These are phyloP conservation scores for Fusarium praegraminearum DNA, from an alignment of 2,329 filamentous ascomycete species.

Conservation along the genomic window DNA sequence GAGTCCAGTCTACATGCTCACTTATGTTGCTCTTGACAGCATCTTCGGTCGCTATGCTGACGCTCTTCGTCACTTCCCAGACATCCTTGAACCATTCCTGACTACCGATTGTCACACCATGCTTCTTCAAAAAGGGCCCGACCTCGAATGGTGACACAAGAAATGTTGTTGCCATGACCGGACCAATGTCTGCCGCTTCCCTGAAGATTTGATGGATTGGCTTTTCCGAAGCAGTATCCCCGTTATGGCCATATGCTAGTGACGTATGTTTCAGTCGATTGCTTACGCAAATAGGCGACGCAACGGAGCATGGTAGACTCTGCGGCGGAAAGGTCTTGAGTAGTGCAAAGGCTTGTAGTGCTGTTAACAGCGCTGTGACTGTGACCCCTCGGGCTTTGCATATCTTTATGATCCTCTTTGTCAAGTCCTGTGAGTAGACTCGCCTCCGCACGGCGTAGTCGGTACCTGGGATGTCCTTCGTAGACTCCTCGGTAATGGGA, in stretches of 20 bases:
- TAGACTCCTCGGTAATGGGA: background rate
- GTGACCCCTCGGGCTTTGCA: slow-evolving; percentile 1
- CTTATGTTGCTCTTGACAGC: background rate
- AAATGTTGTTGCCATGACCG: slow-evolving; percentile 10
- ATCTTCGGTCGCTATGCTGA: background rate
- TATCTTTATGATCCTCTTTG: background rate
- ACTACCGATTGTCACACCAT: rapidly evolving
- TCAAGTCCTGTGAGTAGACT: background rate
- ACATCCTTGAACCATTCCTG: background rate
- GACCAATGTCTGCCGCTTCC: background rate
- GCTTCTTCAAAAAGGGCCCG: background rate
- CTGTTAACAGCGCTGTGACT: slow-evolving; percentile 2
- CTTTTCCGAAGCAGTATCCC: background rate
- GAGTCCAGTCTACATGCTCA: slow-evolving; percentile 15
- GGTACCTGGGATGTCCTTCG: background rate
- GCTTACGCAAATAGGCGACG: slow-evolving; percentile 11
- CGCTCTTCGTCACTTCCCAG: background rate
- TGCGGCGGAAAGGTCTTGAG: background rate
- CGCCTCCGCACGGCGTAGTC: background rate
- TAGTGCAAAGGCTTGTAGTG: slow-evolving; percentile 6
- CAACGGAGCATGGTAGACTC: background rate
- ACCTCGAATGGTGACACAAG: slow-evolving; percentile 8
- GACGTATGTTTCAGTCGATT: slow-evolving; percentile 5
- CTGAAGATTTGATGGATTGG: background rate
- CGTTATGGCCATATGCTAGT: background rate